Evolutionary conservation across 1,284 basidiomycete genomes (phyloP), one percentile per base, ranked within the genome.

Genomic region (Ustilago bromivora): DNA sequence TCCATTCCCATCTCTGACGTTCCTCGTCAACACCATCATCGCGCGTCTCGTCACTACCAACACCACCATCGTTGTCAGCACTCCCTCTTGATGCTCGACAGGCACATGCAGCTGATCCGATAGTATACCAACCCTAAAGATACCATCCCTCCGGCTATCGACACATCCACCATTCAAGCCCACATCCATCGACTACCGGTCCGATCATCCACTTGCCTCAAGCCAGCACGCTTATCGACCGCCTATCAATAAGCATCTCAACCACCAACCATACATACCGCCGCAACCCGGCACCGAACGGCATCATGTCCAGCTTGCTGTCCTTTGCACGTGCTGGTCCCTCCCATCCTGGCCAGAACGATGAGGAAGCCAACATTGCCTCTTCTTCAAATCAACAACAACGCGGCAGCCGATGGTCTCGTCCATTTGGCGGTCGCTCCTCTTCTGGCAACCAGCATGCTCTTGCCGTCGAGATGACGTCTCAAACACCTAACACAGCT

Each of bases 281-380:
- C 46, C 35, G 28, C 13, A 3, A 28, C 41, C 32, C 41, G 23
- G 28, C 40, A 40, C 19, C 49, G 28, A 19, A 38, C 19, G 13
- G 6, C 43, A 40, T 28, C 58, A 71, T 73, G 71, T 66, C 71
- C 12, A 73, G 46, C n/a, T 28, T 73, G 47, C 61, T 73, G 23
- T 66, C 71, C 28, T 66, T 66, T 51, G 55, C 58, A 23, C 62
- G 69, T 5, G 63, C 69, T 31, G 63, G 63, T 23, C 63, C 69
- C 31, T 38, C 51, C 8, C 65, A 65, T 28, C 65, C 65, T n/a
- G 54, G 46, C 0, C 43, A 47, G 43, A 61, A 41, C 51, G 72
- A 75, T 35, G 63, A 66, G 46, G 67, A 75, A 57, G 63, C 64
- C 28, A 56, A 53, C 32, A 28, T 66, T 28, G 52, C 59, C 17